These are phyloP conservation scores for Amborella trichopoda DNA, from an alignment of 164 flowering plant species.

Conservation along the genomic window DNA sequence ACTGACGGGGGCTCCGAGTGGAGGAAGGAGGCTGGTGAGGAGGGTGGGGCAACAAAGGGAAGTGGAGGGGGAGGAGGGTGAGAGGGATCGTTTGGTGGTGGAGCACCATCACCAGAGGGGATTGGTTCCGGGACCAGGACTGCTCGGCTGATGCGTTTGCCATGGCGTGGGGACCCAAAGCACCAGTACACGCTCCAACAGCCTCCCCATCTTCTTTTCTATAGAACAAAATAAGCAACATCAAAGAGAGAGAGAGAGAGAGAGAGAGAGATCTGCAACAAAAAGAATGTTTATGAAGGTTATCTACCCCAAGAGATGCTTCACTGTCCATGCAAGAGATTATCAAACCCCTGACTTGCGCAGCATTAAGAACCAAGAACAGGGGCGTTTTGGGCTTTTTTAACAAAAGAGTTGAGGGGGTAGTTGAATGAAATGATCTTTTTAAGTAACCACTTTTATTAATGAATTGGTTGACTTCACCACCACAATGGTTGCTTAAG, in stretches of 20 bases:
- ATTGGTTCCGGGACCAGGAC: constrained; percentile 52
- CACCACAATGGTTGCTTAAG: no score
- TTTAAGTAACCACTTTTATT: no score
- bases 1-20: constrained; percentile 87
- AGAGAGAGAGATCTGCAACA: not conserved
- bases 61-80: constrained; percentile 34
- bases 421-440: no score
- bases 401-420: no score
- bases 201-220: constrained; percentile 87
- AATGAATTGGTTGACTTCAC: no score
- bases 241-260: no score
- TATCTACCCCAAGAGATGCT: no score
- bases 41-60: constrained; percentile 93
- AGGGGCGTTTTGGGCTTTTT: no score
- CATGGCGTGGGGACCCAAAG: constrained; percentile 55
- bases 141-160: constrained; percentile 66
- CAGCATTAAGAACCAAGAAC: no score
- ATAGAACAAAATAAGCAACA: no score
- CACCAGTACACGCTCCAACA: constrained; percentile 80
- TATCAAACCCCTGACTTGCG: no score
- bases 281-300: not conserved
- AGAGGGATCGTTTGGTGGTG: constrained; percentile 23
- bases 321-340: no score
- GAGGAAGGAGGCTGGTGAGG: constrained; percentile 92
- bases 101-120: constrained; percentile 15